These are phyloP conservation scores for Ramaria sp. DNA, from an alignment of 768 basidiomycete species.

Conservation along the genomic window DNA sequence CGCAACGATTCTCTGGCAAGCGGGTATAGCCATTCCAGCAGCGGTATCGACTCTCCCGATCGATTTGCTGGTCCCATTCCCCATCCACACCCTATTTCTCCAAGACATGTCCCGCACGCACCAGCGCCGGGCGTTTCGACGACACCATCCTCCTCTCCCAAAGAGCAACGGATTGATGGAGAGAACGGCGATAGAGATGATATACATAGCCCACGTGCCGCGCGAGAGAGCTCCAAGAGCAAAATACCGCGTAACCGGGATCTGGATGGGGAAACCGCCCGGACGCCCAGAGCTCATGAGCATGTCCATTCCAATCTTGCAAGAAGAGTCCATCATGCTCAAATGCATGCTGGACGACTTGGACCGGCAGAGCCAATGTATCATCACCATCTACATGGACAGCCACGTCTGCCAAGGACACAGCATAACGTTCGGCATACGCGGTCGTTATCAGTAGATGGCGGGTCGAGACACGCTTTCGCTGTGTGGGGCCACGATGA, in stretches of 20 bases:
- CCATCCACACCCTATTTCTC: slow-evolving; percentile 34
- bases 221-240: slow-evolving; percentile 34
- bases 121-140: slow-evolving; percentile 18
- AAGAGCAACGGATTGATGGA: slow-evolving; percentile 23
- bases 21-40: slow-evolving; percentile 5
- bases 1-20: slow-evolving; percentile 21
- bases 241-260: slow-evolving; percentile 54
- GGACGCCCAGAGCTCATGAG: slow-evolving; percentile 47
- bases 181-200: slow-evolving; percentile 45
- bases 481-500: slow-evolving; percentile 86
- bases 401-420: neutral
- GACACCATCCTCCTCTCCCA: slow-evolving; percentile 30
- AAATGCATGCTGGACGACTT: slow-evolving; percentile 6
- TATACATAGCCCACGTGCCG: slow-evolving; percentile 28
- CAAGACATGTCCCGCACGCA: slow-evolving; percentile 41
- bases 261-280: slow-evolving; percentile 39
- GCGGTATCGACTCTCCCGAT: slow-evolving; percentile 52
- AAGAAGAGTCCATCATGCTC: slow-evolving; percentile 2
- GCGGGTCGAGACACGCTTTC: slow-evolving; percentile 41
- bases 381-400: slow-evolving; percentile 9
- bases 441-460: slow-evolving; percentile 17
- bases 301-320: slow-evolving; percentile 8
- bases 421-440: neutral
- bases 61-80: slow-evolving; percentile 44
- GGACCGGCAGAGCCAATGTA: slow-evolving; percentile 13